These are phyloP conservation scores for Aspergillus candidus DNA, from an alignment of 2,329 filamentous ascomycete species.

Conservation along the genomic window DNA sequence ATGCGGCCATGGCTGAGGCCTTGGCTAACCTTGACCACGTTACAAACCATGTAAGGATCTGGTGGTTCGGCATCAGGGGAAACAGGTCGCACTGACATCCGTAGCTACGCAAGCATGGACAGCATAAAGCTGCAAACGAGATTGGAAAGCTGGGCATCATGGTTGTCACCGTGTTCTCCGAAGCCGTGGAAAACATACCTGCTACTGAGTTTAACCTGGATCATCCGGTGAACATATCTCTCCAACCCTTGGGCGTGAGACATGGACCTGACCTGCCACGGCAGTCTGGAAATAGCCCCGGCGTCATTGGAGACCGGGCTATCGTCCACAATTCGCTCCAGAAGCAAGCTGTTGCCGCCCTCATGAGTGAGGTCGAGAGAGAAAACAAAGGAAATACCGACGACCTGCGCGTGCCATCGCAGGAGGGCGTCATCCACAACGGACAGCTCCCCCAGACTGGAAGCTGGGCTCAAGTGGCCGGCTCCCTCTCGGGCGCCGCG, in stretches of 20 bases:
- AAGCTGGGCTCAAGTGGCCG: constrained; percentile 19
- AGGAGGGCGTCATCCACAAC: constrained; percentile 3
- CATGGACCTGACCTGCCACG: constrained; percentile 1
- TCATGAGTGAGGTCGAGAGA: constrained; percentile 12
- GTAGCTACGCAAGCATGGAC: constrained; percentile 27
- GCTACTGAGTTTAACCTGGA: constrained; percentile 14
- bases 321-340: constrained; percentile 4
- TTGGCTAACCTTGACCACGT: constrained; percentile 22
- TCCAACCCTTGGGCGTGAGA: neutral
- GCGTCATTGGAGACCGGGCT: neutral
- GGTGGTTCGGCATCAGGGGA: too few relatives aligned
- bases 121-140: constrained; percentile 28
- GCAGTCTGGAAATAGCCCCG: constrained; percentile 2
- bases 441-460: constrained; percentile 6
- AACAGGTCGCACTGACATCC: constrained; percentile 1
- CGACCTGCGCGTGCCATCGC: constrained; percentile 2
- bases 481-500: constrained; percentile 5
- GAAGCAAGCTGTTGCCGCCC: constrained; percentile 9
- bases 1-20: constrained; percentile 26
- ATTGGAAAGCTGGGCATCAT: constrained; percentile 29
- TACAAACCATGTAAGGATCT: constrained; percentile 21
- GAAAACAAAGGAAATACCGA: constrained; percentile 4
- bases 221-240: constrained; percentile 11
- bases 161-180: constrained; percentile 29
- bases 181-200: constrained; percentile 21